Base-by-base conservation (phyloP, 1,284 basidiomycete species). In the Puccinia polysora region DNA sequence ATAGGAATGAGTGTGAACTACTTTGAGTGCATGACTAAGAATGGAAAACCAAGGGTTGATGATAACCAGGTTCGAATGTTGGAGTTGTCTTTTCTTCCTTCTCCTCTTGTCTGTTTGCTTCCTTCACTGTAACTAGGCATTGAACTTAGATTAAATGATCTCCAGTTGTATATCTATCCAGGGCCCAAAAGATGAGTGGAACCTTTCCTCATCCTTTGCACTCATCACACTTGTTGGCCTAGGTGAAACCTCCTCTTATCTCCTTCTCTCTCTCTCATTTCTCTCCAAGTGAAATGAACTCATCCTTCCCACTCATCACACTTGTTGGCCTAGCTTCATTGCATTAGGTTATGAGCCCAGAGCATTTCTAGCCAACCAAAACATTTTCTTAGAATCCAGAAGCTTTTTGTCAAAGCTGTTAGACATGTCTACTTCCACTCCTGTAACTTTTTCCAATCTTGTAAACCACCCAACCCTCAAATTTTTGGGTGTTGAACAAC, bases 341-440 rank as follows among this genome's bases (percentile, higher is more conserved):
- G 47, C 47, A 49, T n/a, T 49, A n/a, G 47, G n/a, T 49, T 49
- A 49, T 43, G 40, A 43, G 40, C 40, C 40, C 40, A 43, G 40
- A 43, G 47, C 47, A 23, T 23, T n/a, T 49, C 47, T 49, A 6
- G 25, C 15, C 18, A 18, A 45, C 8, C 15, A 18, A n/a, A 4
- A 4, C 4, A 6, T 18, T 23, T 6, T 18, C n/a, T 8, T 43
- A 49, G 47, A 23, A 49, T 49, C 47, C 47, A 23, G n/a, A 49
- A 4, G 47, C 47, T 49, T 49, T 18, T n/a, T 23, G 18, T 6
- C 5, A 49, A 49, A 49, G 47, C 47, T 8, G 8, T 43, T 18
- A 43, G 40, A 43, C 40, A 43, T 43, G 18, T 6, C 25, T 49
- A n/a, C 25, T 49, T 49, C 15, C 15, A 6, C 15, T 18, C 25